Evolutionary conservation across 2,329 filamentous ascomycete genomes (phyloP).

Genomic region (Sporothrix pseudoabietina): DNA sequence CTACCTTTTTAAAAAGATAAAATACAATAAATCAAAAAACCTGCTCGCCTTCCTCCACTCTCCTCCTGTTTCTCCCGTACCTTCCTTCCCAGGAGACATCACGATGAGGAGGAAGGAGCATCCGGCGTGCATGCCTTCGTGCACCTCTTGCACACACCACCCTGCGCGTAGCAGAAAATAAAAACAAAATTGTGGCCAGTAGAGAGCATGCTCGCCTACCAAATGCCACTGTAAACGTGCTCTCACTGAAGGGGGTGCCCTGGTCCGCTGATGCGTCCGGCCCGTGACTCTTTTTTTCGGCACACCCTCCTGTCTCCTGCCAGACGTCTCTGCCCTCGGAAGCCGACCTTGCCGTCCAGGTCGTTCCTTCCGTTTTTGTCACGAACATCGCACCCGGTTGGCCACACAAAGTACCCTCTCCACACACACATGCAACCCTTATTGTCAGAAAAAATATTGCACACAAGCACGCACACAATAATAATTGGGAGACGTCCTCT

Average conservation of each 20-base stretch:
- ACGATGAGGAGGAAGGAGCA: not conserved
- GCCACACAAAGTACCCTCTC: not conserved
- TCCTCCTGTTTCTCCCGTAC: not conserved
- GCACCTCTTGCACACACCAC: not conserved
- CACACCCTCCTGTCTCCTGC: not conserved
- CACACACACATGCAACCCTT: not conserved
- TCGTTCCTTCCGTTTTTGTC: conserved; percentile 21
- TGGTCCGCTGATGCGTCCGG: conserved; percentile 4
- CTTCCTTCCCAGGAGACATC: too few relatives aligned
- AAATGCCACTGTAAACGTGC: not conserved
- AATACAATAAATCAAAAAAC: not conserved
- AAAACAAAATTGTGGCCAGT: not conserved
- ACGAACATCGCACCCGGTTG: not conserved
- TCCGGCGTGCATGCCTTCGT: not conserved
- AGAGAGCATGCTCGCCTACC: not conserved
- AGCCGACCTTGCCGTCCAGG: not conserved
- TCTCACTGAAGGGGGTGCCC: not conserved
- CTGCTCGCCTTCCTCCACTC: not conserved
- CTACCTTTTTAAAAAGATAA: not conserved
- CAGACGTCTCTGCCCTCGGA: not conserved
- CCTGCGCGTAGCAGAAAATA: not conserved
- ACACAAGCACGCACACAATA: not conserved
- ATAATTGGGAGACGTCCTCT: not conserved
- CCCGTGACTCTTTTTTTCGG: not conserved
- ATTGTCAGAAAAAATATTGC: not conserved